Conservation (phyloP, 2,329 filamentous ascomycete species). For the Karstenula rhodostoma region DNA sequence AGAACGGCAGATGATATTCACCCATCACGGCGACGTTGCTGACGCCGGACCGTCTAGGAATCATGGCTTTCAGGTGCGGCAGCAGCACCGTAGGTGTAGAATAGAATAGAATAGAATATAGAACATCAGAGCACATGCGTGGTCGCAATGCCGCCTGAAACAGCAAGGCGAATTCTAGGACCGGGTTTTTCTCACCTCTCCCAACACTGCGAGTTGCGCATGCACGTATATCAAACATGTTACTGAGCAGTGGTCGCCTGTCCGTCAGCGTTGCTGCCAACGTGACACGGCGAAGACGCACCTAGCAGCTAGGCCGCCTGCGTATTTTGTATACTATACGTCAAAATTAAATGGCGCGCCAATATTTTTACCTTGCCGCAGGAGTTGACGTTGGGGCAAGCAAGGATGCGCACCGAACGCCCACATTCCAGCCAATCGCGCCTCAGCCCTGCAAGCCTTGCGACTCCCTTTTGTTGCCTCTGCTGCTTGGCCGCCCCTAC, state of each 20-base stretch:
- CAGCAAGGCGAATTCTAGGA: background rate
- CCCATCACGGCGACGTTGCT: background rate
- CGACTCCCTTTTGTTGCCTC: constrained; percentile 8
- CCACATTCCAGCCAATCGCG: constrained; percentile 18
- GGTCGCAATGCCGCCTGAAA: background rate
- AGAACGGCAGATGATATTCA: constrained; percentile 9
- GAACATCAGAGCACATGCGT: background rate
- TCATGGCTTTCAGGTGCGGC: background rate
- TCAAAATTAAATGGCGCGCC: constrained; percentile 23
- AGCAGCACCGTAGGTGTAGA: background rate
- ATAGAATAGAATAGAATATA: too few species aligned
- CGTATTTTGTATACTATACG: constrained; percentile 26
- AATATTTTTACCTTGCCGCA: constrained; percentile 8
- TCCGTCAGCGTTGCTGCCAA: background rate
- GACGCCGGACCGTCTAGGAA: background rate
- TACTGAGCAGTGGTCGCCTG: background rate
- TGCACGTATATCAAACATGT: background rate
- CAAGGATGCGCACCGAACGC: constrained; percentile 16
- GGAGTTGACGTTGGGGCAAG: constrained; percentile 18
- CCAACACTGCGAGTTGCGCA: background rate
- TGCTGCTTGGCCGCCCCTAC: background rate
- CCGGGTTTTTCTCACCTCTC: background rate
- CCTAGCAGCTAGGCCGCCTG: constrained; percentile 6
- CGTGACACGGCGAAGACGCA: constrained; percentile 4
- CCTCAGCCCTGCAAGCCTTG: constrained; percentile 2